Percentiles rank a stretch among this genome's conserved stretches.
These are phyloP conservation scores for Mrakia hoshinonis DNA, from an alignment of 768 basidiomycete genomes.

Conservation along the genomic window DNA sequence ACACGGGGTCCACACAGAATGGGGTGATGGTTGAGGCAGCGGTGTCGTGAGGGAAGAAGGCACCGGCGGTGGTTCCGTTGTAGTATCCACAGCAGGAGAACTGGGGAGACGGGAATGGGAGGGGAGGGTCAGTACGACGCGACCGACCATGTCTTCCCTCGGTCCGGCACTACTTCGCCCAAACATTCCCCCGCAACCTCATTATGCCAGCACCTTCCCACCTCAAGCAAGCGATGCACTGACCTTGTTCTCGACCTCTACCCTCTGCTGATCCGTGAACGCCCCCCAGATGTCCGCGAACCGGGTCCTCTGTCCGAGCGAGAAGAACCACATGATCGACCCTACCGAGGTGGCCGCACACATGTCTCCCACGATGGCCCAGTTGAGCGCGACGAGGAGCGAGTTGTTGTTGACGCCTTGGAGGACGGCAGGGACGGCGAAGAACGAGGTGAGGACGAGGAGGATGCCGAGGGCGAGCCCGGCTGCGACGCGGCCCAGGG, in stretches of 20 bases:
- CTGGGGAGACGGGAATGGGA: slow-evolving; percentile 41
- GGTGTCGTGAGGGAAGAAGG: slow-evolving; percentile 40
- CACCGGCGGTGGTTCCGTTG: slow-evolving; percentile 51
- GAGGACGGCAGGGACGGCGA: slow-evolving; percentile 63
- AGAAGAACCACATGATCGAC: slow-evolving; percentile 71
- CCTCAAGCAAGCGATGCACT: slow-evolving; percentile 33
- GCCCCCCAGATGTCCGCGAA: slow-evolving; percentile 53
- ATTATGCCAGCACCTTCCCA: too few relatives aligned
- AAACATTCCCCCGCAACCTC: too few relatives aligned
- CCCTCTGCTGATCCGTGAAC: slow-evolving; percentile 44
- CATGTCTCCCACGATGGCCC: slow-evolving; percentile 58
- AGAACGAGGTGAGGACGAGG: slow-evolving; percentile 57
- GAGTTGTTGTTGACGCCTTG: slow-evolving; percentile 60
- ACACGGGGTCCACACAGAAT: slow-evolving; percentile 66
- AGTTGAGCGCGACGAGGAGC: slow-evolving; percentile 69
- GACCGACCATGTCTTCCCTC: not conserved
- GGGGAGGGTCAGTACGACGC: not conserved
- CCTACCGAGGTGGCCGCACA: slow-evolving; percentile 57
- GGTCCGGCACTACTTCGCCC: too few relatives aligned
- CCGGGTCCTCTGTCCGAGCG: slow-evolving; percentile 60
- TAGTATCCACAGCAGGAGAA: slow-evolving; percentile 74
- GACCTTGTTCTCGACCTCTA: slow-evolving; percentile 65
- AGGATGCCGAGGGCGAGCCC: slow-evolving; percentile 61
- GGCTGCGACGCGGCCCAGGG: slow-evolving; percentile 45
- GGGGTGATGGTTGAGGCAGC: slow-evolving; percentile 36